A percentile compares a stretch with the other conserved stretches of the same genome.
Evolutionary conservation across 2,329 filamentous ascomycete species (phyloP).

Genomic region (Verticillium dahliae): DNA sequence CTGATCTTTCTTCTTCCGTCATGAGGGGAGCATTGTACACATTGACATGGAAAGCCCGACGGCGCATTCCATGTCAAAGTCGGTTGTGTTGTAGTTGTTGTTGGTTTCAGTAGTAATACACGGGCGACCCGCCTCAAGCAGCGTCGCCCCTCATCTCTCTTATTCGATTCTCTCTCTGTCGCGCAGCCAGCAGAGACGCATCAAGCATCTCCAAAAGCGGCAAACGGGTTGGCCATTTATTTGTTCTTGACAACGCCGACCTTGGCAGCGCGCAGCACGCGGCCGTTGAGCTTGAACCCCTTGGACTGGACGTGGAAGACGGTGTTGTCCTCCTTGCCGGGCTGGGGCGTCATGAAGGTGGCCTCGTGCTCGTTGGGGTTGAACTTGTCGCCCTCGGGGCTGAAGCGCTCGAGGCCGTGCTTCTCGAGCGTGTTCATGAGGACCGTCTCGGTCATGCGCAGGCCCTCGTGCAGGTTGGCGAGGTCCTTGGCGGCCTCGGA

Average conservation of each 20-base stretch:
- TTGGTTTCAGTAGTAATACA: not conserved
- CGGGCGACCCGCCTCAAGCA: not conserved
- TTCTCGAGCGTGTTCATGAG: conserved; percentile 84
- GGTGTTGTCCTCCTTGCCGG: conserved; percentile 81
- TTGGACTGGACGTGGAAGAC: conserved; percentile 94
- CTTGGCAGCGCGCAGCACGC: conserved; percentile 85
- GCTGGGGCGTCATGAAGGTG: conserved; percentile 84
- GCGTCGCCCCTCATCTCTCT: not conserved
- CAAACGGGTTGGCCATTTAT: conserved; percentile 17
- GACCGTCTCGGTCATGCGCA: conserved; percentile 92
- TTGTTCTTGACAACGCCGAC: conserved; percentile 91
- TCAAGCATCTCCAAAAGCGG: not conserved
- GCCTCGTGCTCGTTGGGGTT: conserved; percentile 96
- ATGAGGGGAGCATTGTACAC: conserved; percentile 42
- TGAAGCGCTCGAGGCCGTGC: conserved; percentile 87
- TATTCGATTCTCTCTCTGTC: not conserved
- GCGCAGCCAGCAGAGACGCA: not conserved
- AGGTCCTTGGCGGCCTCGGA: conserved; percentile 58
- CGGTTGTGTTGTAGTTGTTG: not conserved
- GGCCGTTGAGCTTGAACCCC: conserved; percentile 89
- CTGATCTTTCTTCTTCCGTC: conserved; percentile 18
- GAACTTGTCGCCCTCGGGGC: conserved; percentile 80
- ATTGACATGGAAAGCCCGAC: conserved; percentile 17
- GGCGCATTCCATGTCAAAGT: conserved; percentile 7
- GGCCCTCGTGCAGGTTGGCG: conserved; percentile 72